Evolutionary conservation across 768 basidiomycete species (phyloP).

Genomic region (Melanogaster broomeanus): DNA sequence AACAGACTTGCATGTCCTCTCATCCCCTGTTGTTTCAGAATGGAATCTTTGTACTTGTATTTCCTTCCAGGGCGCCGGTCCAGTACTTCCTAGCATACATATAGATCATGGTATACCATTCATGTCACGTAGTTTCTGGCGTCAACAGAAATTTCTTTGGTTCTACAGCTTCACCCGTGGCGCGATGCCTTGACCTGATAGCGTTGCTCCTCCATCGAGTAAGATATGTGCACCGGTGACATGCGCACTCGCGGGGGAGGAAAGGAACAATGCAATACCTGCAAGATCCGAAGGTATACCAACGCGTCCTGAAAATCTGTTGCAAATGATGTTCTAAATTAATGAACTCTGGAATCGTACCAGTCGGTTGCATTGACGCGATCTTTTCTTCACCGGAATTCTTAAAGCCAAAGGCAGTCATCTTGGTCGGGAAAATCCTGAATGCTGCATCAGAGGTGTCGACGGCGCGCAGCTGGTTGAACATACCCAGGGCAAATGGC

Average conservation of each 20-base stretch:
- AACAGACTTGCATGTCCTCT: background rate
- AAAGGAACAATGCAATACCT: constrained; percentile 68
- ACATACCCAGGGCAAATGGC: constrained; percentile 79
- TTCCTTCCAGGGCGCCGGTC: background rate
- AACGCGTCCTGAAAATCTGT: constrained; percentile 51
- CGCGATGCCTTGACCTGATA: constrained; percentile 21
- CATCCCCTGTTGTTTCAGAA: background rate
- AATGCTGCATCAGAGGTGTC: background rate
- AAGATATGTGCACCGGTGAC: constrained; percentile 73
- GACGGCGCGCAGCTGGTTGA: background rate
- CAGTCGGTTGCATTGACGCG: constrained; percentile 60
- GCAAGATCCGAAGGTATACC: constrained; percentile 70
- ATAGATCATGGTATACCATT: background rate
- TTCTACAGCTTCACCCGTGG: constrained; percentile 27
- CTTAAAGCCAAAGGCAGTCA: constrained; percentile 75
- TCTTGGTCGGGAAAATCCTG: constrained; percentile 80
- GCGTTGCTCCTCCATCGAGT: constrained; percentile 63
- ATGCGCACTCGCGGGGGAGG: constrained; percentile 71
- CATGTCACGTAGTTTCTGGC: background rate
- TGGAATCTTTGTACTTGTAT: background rate
- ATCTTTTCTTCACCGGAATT: constrained; percentile 53
- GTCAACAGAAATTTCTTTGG: background rate
- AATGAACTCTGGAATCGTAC: constrained; percentile 34
- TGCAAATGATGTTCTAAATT: background rate
- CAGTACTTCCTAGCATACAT: background rate